A percentile compares a stretch with the other conserved stretches of the same genome.
Conservation (phyloP, 176 grass and related monocot species). For the Raddia guianensis region DNA sequence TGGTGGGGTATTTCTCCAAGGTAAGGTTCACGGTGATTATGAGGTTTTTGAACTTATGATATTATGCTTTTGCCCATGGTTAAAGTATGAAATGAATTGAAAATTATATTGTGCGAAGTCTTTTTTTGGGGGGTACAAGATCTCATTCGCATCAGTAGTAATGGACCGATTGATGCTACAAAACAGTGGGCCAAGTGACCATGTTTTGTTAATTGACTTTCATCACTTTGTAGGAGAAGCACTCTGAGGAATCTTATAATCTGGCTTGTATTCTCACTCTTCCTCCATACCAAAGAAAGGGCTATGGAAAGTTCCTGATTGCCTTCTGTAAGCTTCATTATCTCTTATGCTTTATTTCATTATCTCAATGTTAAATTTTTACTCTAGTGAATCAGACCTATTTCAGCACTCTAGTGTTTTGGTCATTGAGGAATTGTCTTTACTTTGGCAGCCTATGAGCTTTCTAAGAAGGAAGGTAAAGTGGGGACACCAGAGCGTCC, state of each 20-base stretch:
- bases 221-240: constrained; percentile 74
- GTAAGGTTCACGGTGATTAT: constrained; percentile 42
- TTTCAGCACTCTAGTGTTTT: constrained; percentile 19
- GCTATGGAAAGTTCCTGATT: constrained; percentile 97
- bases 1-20: constrained; percentile 99
- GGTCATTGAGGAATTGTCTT: constrained; percentile 18
- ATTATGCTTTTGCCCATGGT: not conserved
- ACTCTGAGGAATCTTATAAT: constrained; percentile 96
- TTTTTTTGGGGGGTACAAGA: constrained; percentile 6
- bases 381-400: constrained; percentile 1
- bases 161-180: constrained; percentile 25
- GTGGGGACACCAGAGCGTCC: constrained; percentile 95
- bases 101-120: constrained; percentile 17
- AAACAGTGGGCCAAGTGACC: not conserved
- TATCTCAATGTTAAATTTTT: constrained; percentile 10
- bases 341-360: constrained; percentile 21
- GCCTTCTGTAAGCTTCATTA: constrained; percentile 89
- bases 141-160: constrained; percentile 9
- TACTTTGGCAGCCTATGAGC: constrained; percentile 79
- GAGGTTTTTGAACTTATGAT: not conserved
- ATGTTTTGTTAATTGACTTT: constrained; percentile 3
- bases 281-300: constrained; percentile 98
- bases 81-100: not conserved
- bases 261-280: constrained; percentile 99
- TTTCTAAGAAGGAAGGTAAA: constrained; percentile 99